Percentiles rank a stretch among this genome's conserved stretches.
These are phyloP conservation scores for Candida xiaguanensis DNA, from an alignment of 805 yeast genomes.

Conservation along the genomic window DNA sequence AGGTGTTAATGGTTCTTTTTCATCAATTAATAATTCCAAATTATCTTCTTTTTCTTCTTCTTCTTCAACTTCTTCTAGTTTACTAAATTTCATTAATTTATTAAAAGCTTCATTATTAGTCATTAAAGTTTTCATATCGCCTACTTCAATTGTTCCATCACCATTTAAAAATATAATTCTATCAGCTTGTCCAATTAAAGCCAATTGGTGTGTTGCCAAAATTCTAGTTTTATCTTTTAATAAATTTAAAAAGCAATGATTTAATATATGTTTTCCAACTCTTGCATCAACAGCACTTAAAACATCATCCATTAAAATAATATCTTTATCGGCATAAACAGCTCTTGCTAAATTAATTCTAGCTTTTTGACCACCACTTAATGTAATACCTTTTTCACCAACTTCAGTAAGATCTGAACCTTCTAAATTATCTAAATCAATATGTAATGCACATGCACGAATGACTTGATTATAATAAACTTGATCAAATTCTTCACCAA, in stretches of 20 bases:
- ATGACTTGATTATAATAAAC: slow-evolving; percentile 52
- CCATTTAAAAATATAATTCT: slow-evolving; percentile 65
- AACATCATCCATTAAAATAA: slow-evolving; percentile 72
- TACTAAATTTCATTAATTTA: slow-evolving; percentile 37
- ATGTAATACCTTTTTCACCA: slow-evolving; percentile 81
- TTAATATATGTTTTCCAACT: slow-evolving; percentile 77
- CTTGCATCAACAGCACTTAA: slow-evolving; percentile 84
- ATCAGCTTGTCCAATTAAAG: slow-evolving; percentile 67
- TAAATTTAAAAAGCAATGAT: slow-evolving; percentile 60
- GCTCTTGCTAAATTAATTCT: slow-evolving; percentile 77
- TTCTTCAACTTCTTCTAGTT: slow-evolving; percentile 8
- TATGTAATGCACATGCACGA: slow-evolving; percentile 61
- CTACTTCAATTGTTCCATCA: slow-evolving; percentile 59
- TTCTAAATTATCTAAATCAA: slow-evolving; percentile 63
- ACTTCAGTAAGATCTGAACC: slow-evolving; percentile 78
- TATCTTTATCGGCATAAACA: slow-evolving; percentile 65
- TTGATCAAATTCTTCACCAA: slow-evolving; percentile 56
- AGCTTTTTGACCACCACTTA: slow-evolving; percentile 90
- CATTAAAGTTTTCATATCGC: slow-evolving; percentile 54
- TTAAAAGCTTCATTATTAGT: slow-evolving; percentile 31
- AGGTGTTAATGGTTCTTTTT: neutral
- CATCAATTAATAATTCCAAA: slow-evolving; percentile 7
- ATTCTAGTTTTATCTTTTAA: slow-evolving; percentile 60
- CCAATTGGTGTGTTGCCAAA: slow-evolving; percentile 81
- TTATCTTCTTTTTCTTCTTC: slow-evolving; percentile 9